phyloP scores from a whole-genome alignment of 129 eudicot genomes.

The Deinandra increscens region DNA sequence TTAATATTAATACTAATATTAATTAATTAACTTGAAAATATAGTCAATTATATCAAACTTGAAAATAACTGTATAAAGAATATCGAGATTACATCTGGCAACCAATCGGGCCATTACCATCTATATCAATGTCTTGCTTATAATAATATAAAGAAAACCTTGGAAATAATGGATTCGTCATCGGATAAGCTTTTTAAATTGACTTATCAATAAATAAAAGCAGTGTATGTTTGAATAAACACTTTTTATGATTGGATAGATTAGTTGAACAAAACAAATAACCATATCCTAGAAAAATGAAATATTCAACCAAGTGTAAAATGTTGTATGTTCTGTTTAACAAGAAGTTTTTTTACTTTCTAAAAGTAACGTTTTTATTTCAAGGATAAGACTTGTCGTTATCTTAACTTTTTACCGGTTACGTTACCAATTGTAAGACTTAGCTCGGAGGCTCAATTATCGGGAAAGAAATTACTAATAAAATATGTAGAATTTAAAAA shows the following conservation, averaged over 20 bases:
- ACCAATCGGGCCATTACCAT: conserved; percentile 10
- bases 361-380: too few relatives aligned
- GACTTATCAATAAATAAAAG: conserved; percentile 1
- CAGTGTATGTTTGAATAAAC: neutral
- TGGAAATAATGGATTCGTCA: conserved; percentile 15
- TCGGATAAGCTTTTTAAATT: conserved; percentile 9
- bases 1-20: too few relatives aligned
- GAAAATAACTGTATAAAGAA: neutral
- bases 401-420: too few relatives aligned
- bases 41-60: neutral
- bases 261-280: conserved; percentile 10
- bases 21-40: too few relatives aligned
- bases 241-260: conserved; percentile 12
- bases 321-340: too few relatives aligned
- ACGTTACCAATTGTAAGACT: neutral
- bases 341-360: too few relatives aligned
- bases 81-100: neutral
- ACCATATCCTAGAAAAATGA: conserved; percentile 12
- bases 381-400: too few relatives aligned
- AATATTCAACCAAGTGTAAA: neutral
- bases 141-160: neutral
- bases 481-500: conserved; percentile 8
- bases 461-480: neutral
- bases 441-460: conserved; percentile 20
- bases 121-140: conserved; percentile 2